Conservation (phyloP, 73 alveolate genomes). For the Tetrahymena borealis region DNA sequence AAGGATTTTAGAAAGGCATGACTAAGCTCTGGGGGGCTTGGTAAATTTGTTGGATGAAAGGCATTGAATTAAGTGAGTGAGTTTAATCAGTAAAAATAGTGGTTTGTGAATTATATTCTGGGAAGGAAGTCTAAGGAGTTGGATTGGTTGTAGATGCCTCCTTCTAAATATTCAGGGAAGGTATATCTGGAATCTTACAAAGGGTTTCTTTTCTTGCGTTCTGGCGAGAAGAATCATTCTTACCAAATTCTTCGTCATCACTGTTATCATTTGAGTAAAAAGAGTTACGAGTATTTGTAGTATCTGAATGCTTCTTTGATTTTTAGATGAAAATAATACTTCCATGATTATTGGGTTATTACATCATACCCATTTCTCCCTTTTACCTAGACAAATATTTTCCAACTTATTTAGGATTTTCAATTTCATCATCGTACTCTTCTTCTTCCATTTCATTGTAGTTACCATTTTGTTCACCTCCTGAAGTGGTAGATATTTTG, state of each 20-base stretch:
- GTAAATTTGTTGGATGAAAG: neutral
- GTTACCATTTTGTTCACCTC: neutral
- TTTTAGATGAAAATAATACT: no score
- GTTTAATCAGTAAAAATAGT: neutral
- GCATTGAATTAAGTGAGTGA: neutral
- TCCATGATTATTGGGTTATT: no score
- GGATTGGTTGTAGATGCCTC: neutral
- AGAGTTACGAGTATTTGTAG: neutral
- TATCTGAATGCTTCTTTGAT: neutral
- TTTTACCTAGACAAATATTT: no score
- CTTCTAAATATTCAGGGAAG: neutral
- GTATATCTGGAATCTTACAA: neutral
- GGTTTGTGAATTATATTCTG: neutral
- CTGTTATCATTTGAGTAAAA: neutral
- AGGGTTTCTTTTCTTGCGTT: neutral
- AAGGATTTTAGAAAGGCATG: neutral
- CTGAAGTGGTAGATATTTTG: neutral
- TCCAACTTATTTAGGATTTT: no score
- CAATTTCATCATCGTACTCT: no score
- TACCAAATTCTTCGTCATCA: neutral
- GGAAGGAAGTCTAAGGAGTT: neutral
- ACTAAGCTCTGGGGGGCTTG: neutral
- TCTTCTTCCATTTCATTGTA: no score
- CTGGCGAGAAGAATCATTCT: no score
- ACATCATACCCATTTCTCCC: no score